Evolutionary conservation across 129 eudicot genomes (phyloP).

Genomic region (Pittosporum tobira): DNA sequence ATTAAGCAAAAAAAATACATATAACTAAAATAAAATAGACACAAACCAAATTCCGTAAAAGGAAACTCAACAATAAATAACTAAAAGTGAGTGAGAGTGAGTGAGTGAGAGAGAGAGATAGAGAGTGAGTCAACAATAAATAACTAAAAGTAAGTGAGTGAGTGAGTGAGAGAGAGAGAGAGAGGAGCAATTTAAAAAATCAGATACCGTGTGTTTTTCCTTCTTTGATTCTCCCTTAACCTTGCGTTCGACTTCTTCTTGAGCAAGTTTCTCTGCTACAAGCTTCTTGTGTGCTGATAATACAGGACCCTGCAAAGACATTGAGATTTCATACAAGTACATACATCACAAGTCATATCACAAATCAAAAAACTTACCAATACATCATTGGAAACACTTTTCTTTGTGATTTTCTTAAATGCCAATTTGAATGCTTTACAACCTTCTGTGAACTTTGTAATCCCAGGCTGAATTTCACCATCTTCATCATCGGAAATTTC

Average conservation of each 20-base stretch:
- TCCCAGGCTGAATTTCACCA: slow-evolving; percentile 52
- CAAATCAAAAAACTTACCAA: slow-evolving; percentile 39
- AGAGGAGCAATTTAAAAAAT: too few relatives aligned
- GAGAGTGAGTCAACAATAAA: not conserved
- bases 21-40: too few relatives aligned
- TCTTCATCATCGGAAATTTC: slow-evolving; percentile 71
- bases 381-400: slow-evolving; percentile 50
- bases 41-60: not conserved
- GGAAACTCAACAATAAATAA: not conserved
- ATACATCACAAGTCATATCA: not conserved
- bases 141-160: too few relatives aligned
- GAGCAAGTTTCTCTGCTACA: slow-evolving; percentile 83
- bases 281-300: slow-evolving; percentile 89
- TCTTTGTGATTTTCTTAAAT: slow-evolving; percentile 62
- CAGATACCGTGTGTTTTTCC: slow-evolving; percentile 68
- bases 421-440: slow-evolving; percentile 66
- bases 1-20: slow-evolving; percentile 14
- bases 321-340: slow-evolving; percentile 5
- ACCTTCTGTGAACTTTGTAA: slow-evolving; percentile 63
- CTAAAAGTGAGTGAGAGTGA: too few relatives aligned
- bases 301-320: slow-evolving; percentile 69
- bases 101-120: too few relatives aligned
- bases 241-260: slow-evolving; percentile 68
- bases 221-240: slow-evolving; percentile 78
- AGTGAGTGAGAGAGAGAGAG: too few relatives aligned